phyloP scores from a whole-genome alignment of 2,329 filamentous ascomycete genomes.

The Fusarium sp. region DNA sequence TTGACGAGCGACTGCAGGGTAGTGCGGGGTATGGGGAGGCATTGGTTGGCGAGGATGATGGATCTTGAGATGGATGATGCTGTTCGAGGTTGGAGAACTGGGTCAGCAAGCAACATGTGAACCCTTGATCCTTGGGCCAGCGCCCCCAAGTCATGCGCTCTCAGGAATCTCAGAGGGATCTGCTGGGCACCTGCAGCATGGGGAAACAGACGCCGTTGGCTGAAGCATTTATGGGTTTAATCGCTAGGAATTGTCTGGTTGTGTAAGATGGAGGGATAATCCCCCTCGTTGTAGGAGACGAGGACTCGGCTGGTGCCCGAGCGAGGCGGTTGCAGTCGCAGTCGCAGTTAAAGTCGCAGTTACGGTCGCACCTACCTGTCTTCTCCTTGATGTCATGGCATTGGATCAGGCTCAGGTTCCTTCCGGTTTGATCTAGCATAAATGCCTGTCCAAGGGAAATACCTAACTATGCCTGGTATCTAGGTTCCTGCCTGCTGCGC shows the following conservation, averaged over 20 bases:
- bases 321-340: neutral
- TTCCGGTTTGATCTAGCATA: neutral
- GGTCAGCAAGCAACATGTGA: slow-evolving; percentile 1
- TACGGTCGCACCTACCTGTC: neutral
- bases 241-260: neutral
- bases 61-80: slow-evolving; percentile 17
- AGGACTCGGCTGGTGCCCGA: neutral
- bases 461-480: neutral
- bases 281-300: neutral
- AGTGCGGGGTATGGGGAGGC: slow-evolving; percentile 30
- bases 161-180: neutral
- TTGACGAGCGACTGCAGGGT: slow-evolving; percentile 5
- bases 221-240: neutral
- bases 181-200: neutral
- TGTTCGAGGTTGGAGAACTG: slow-evolving; percentile 11
- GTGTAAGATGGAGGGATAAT: slow-evolving; percentile 3
- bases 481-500: neutral
- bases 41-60: slow-evolving; percentile 7
- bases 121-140: slow-evolving; percentile 6
- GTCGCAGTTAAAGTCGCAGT: neutral
- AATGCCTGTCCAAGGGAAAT: neutral
- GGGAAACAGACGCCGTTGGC: neutral
- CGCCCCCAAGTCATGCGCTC: neutral
- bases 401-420: neutral
- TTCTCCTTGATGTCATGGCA: neutral